Evolutionary conservation across 1,284 basidiomycete genomes (phyloP), one percentile per base, ranked within the genome.

Genomic region (Porogramme epimiltina): DNA sequence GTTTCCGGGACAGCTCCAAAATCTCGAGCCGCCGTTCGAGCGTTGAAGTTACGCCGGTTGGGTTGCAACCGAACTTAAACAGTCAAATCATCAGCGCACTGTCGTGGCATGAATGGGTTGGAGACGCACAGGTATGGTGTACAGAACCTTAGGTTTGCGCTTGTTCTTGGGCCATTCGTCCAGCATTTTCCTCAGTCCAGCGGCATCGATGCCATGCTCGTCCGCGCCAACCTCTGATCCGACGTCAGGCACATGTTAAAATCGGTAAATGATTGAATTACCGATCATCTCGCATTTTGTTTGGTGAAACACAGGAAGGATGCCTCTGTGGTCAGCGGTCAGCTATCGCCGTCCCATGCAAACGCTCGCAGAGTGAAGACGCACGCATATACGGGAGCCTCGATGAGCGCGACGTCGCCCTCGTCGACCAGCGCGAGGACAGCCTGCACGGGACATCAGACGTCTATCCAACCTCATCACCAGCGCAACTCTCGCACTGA

Each of bases 311-410:
- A 88, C 78, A 2, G 86, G 82, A 46, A 87, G 73, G 34, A 86
- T 79, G 31, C 85, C 85, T 37, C 86, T 88, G 58, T 39, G 22
- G 18, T 9, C 5, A n/a, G 26, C 23, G 34, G 25, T 50, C 42
- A 52, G 46, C 48, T n/a, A 2, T 20, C 10, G 26, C 28, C n/a
- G 16, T 18, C 13, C 24, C 40, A 42, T 22, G 18, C 34, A 20
- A 33, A 6, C 11, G 20, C 20, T 19, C n/a, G n/a, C n/a, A n/a
- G n/a, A 3, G 23, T 18, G 15, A 18, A 4, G 16, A 58, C 84
- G 60, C 62, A 89, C 87, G 91, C 85, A 69, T 97, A 97, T 23
- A 89, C 85, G 1, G 95, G 95, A 2, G 86, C 83, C 67, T 98
- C 95, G 34, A 96, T 79, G 36, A 97, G 75, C 26, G 96, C 76